Conservation (phyloP, 768 basidiomycete species). For the Mycena metata region DNA sequence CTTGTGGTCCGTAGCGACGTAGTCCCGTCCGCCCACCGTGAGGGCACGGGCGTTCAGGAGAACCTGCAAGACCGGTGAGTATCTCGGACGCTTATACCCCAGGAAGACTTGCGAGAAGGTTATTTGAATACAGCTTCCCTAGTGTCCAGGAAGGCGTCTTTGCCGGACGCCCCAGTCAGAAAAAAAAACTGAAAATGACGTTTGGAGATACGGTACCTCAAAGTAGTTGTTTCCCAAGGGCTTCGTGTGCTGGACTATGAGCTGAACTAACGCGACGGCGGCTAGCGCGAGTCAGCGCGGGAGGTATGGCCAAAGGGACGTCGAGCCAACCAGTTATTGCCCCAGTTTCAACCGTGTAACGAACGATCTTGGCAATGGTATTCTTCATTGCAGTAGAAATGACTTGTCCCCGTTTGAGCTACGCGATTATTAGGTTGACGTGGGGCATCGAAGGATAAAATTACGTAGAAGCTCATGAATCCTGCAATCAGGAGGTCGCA, state of each 20-base stretch:
- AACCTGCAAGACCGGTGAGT: background rate
- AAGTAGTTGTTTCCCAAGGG: constrained; percentile 40
- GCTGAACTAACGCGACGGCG: constrained; percentile 46
- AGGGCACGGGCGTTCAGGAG: constrained; percentile 20
- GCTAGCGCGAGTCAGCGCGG: constrained; percentile 38
- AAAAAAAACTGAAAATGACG: too few species aligned
- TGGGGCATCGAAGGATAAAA: too few species aligned
- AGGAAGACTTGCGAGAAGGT: constrained; percentile 9
- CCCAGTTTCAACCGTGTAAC: constrained; percentile 55
- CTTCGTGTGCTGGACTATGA: constrained; percentile 45
- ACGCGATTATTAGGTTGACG: constrained; percentile 23
- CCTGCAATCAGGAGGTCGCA: too few species aligned
- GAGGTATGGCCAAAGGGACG: background rate
- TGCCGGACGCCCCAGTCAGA: too few species aligned
- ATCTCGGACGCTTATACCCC: background rate
- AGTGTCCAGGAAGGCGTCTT: constrained; percentile 49
- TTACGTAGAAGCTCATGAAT: too few species aligned
- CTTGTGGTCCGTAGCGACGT: background rate
- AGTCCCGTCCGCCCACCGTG: constrained; percentile 18
- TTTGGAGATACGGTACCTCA: constrained; percentile 21
- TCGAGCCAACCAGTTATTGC: constrained; percentile 46
- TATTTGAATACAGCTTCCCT: constrained; percentile 52
- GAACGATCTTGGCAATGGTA: constrained; percentile 47
- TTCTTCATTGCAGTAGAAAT: constrained; percentile 18
- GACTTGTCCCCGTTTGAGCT: constrained; percentile 28